These are phyloP conservation scores for Aspergillus neoniger DNA, from an alignment of 2,329 filamentous ascomycete genomes.

Conservation along the genomic window DNA sequence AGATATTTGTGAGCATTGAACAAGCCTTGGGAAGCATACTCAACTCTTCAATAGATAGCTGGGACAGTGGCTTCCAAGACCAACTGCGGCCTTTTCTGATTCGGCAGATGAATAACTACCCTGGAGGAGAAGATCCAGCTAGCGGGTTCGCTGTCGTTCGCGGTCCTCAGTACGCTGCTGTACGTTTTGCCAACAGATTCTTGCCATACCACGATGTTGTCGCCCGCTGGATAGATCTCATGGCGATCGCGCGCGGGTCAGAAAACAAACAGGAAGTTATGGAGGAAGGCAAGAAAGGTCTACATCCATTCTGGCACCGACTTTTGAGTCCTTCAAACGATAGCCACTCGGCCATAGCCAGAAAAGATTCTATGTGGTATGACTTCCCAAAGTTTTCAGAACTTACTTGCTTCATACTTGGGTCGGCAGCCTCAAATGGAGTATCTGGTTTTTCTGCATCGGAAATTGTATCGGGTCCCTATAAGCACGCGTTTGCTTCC, in stretches of 20 bases:
- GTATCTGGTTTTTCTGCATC: conserved; percentile 39
- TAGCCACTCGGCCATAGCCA: conserved; percentile 36
- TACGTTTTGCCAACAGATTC: conserved; percentile 88
- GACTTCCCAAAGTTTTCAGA: conserved; percentile 43
- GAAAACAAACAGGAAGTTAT: conserved; percentile 77
- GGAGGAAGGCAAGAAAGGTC: conserved; percentile 85
- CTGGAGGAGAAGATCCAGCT: conserved; percentile 40
- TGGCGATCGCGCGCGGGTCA: conserved; percentile 66
- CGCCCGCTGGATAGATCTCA: conserved; percentile 83
- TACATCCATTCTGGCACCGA: conserved; percentile 75
- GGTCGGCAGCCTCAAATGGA: conserved; percentile 21
- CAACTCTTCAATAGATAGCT: conserved; percentile 55
- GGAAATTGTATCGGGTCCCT: conserved; percentile 30
- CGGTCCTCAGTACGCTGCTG: conserved; percentile 76
- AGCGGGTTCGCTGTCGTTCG: conserved; percentile 56
- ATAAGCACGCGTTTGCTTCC: conserved; percentile 61
- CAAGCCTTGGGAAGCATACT: conserved; percentile 79
- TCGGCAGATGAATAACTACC: conserved; percentile 62
- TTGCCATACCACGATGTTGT: conserved; percentile 76
- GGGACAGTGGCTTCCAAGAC: conserved; percentile 45
- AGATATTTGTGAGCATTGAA: conserved; percentile 83
- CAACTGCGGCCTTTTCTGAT: conserved; percentile 62
- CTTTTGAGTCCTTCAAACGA: conserved; percentile 59
- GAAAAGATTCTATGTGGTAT: conserved; percentile 50
- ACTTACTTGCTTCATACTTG: conserved; percentile 36